These are phyloP conservation scores for Neopestalotiopsis rosae DNA, from an alignment of 2,329 filamentous ascomycete species.

Conservation along the genomic window DNA sequence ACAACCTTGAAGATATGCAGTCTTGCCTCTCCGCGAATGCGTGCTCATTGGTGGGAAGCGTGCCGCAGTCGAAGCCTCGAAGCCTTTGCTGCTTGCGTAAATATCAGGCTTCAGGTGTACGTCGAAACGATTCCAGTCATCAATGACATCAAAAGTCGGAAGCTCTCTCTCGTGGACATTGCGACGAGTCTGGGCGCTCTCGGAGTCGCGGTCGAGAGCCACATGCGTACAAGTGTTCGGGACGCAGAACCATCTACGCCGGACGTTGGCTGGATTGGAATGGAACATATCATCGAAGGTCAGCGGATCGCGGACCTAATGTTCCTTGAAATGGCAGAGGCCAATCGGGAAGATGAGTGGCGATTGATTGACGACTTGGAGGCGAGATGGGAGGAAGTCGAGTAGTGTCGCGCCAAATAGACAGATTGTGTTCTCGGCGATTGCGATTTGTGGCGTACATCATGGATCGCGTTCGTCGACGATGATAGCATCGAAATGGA, in stretches of 20 bases:
- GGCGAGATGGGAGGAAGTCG: constrained; percentile 13
- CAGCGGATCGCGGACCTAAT: background rate
- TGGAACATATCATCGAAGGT: background rate
- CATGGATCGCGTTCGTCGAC: too few species aligned
- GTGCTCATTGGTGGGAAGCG: background rate
- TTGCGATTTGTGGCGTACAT: background rate
- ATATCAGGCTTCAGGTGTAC: background rate
- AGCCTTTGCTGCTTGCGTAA: background rate
- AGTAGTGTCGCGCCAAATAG: background rate
- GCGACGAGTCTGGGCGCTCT: background rate
- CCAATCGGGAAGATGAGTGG: constrained; percentile 9
- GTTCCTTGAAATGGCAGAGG: background rate
- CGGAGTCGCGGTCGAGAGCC: background rate
- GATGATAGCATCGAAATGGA: too few species aligned
- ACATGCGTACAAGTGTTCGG: too few species aligned
- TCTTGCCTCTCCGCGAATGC: constrained; percentile 14
- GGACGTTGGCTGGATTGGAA: background rate
- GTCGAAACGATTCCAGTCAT: background rate
- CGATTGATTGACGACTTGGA: background rate
- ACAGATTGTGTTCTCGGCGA: background rate
- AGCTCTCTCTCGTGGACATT: background rate
- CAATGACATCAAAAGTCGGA: background rate
- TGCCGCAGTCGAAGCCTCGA: constrained; percentile 4
- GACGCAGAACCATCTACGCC: background rate
- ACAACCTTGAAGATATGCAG: background rate